Base-by-base conservation (phyloP, 2,329 filamentous ascomycete genomes). In the Aspergillus fumigatiaffinis region DNA sequence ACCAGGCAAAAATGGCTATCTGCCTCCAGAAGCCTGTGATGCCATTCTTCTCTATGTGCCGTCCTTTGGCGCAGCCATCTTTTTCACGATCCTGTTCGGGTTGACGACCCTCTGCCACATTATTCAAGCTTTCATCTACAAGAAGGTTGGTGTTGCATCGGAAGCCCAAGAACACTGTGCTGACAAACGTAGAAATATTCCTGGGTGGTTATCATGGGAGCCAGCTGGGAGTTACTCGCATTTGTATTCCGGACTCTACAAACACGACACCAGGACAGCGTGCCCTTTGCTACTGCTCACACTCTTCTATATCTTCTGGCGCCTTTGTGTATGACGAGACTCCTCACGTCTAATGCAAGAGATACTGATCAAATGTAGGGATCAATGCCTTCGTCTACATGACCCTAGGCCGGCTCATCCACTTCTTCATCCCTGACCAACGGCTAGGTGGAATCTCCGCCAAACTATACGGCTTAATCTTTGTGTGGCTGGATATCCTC, bases 341-440 rank as follows among this genome's bases (percentile, higher is more conserved):
- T 38, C 7, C 35, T 12, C 29, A 44, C 48, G 25, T 68, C 41
- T 3, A 14, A 50, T 21, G 2, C 23, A 9, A 80, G 12, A 9
- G 12, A 26, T 47, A 25, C 23, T 23, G 21, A 47, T 2, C 1
- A 47, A 25, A 6, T 29, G 9, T 7, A 57, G 55, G 54, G 61
- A 58, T 81, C n/a, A 80, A 80, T 57, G 77, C 77, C 2, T 81
- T 77, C 58, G 72, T 73, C 26, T 80, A 79, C 65, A 79, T 80
- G 75, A 68, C 76, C 3, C 68, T 81, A 14, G 78, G 72, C 3
- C 72, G 77, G 2, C 78, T 80, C 75, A 72, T 79, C 25, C 66
- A 80, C 63, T 79, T 72, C 60, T 79, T 76, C 54, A 47, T 74
- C 2, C 76, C 76, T 1, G 69, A 72, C 0, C 71, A 69, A 17